Evolutionary conservation across 139 green algal genomes (phyloP).

Genomic region (Auxenochlorella protothecoides): DNA sequence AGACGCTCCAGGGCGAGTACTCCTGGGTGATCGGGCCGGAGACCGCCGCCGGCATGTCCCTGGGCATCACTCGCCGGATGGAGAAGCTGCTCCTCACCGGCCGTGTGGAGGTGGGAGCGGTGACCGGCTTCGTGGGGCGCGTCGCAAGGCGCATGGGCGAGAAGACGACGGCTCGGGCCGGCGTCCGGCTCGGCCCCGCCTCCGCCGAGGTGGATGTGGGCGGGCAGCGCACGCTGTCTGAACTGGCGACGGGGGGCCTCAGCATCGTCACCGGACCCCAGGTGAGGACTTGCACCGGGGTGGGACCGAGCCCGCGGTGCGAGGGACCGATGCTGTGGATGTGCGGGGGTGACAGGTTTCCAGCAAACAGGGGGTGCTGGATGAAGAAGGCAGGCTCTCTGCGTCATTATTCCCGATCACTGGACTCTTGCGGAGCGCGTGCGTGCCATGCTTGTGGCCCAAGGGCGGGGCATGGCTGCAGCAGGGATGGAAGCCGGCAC

Average conservation of each 20-base stretch:
- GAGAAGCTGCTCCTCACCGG: constrained; percentile 14
- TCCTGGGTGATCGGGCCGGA: constrained; percentile 21
- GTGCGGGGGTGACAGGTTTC: not conserved
- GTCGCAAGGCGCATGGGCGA: constrained; percentile 4
- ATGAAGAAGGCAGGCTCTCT: not conserved
- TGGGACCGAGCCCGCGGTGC: too few species aligned
- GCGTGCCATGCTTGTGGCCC: not conserved
- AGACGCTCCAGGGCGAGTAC: constrained; percentile 15
- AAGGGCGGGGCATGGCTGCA: too few species aligned
- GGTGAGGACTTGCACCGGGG: not conserved
- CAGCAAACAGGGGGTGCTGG: not conserved
- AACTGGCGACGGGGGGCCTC: constrained; percentile 16
- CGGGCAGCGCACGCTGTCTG: constrained; percentile 11
- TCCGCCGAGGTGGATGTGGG: constrained; percentile 34
- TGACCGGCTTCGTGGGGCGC: constrained; percentile 11
- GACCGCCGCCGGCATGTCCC: constrained; percentile 4
- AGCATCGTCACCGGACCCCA: constrained; percentile 15
- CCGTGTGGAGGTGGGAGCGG: constrained; percentile 24
- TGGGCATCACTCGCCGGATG: constrained; percentile 13
- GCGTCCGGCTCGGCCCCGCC: constrained; percentile 10
- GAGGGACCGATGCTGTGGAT: not conserved
- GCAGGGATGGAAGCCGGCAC: too few species aligned
- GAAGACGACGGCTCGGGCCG: not conserved
- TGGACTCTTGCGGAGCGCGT: not conserved
- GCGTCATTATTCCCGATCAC: too few species aligned